These are phyloP conservation scores for Anthracocystis setariae DNA, from an alignment of 1,284 basidiomycete species.

Conservation along the genomic window DNA sequence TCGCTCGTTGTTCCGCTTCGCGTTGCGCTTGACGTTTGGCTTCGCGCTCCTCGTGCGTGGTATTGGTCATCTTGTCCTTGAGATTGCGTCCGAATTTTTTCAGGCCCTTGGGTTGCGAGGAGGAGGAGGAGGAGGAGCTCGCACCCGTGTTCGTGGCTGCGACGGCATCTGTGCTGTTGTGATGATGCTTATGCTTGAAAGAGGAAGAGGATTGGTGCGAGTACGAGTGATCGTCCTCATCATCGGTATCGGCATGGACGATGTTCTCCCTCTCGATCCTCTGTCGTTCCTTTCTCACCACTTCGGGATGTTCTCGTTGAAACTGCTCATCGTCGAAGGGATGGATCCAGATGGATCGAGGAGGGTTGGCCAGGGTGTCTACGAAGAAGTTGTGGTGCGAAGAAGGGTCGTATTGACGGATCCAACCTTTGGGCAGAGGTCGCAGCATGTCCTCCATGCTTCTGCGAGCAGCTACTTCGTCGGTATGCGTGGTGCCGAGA, in stretches of 20 bases:
- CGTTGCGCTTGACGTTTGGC: constrained; percentile 44
- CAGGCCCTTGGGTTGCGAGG: constrained; percentile 30
- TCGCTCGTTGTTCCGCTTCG: constrained; percentile 51
- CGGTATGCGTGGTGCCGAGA: constrained; percentile 16
- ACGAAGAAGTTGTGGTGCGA: constrained; percentile 61
- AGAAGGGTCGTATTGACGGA: constrained; percentile 60
- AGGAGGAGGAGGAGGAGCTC: background rate
- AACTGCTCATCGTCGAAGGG: constrained; percentile 58
- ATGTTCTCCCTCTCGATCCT: constrained; percentile 25
- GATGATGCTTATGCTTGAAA: background rate
- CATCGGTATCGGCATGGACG: constrained; percentile 49
- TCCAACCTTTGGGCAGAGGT: constrained; percentile 60
- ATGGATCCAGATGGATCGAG: constrained; percentile 67
- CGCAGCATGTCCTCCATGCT: constrained; percentile 52
- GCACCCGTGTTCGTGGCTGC: background rate
- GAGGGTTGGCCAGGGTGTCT: constrained; percentile 62
- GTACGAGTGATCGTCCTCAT: constrained; percentile 34
- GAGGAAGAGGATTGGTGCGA: background rate
- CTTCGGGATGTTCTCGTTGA: constrained; percentile 38
- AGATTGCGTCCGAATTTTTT: constrained; percentile 59
- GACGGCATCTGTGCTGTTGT: background rate
- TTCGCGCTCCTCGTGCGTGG: constrained; percentile 61
- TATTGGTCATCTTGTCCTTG: constrained; percentile 66
- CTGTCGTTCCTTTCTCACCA: constrained; percentile 19
- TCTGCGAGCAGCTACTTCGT: constrained; percentile 19